A percentile compares a stretch with the other conserved stretches of the same genome.
Conservation (phyloP, 768 basidiomycete genomes). For the Tephrocybe sp. region DNA sequence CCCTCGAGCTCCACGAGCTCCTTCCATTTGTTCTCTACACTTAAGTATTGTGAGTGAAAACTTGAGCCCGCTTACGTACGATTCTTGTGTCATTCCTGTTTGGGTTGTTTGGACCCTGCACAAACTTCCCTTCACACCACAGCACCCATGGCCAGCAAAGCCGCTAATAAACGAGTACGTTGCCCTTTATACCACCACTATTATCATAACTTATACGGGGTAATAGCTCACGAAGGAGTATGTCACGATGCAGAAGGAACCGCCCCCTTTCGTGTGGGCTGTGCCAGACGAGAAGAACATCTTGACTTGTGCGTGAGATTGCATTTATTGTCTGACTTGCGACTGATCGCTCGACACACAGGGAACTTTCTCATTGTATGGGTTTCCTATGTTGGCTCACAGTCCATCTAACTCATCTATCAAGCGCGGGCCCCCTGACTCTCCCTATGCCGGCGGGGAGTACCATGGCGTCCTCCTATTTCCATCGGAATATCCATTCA, state of each 20-base stretch:
- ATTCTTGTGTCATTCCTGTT: conserved; percentile 10
- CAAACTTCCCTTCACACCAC: conserved; percentile 19
- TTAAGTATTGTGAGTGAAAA: no score
- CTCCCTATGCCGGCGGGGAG: conserved; percentile 88
- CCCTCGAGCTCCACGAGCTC: not conserved
- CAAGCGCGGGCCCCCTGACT: conserved; percentile 92
- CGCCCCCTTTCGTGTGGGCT: conserved; percentile 96
- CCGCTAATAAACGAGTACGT: conserved; percentile 80
- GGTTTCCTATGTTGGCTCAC: conserved; percentile 6
- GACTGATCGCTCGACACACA: conserved; percentile 28
- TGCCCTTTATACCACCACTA: not conserved
- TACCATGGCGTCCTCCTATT: conserved; percentile 93
- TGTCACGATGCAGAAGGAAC: conserved; percentile 86
- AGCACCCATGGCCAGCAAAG: conserved; percentile 89
- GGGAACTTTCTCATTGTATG: conserved; percentile 95
- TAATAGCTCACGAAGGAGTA: conserved; percentile 85
- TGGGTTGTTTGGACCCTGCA: conserved; percentile 16
- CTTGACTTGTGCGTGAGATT: conserved; percentile 71
- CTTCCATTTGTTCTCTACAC: not conserved
- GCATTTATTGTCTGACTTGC: not conserved
- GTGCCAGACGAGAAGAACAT: conserved; percentile 98
- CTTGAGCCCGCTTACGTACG: conserved; percentile 17
- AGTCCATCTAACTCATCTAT: conserved; percentile 18
- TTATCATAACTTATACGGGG: conserved; percentile 2
- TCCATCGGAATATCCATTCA: conserved; percentile 94